Evolutionary conservation across 1,284 basidiomycete genomes (phyloP).

Genomic region (Anthracocystis setariae): DNA sequence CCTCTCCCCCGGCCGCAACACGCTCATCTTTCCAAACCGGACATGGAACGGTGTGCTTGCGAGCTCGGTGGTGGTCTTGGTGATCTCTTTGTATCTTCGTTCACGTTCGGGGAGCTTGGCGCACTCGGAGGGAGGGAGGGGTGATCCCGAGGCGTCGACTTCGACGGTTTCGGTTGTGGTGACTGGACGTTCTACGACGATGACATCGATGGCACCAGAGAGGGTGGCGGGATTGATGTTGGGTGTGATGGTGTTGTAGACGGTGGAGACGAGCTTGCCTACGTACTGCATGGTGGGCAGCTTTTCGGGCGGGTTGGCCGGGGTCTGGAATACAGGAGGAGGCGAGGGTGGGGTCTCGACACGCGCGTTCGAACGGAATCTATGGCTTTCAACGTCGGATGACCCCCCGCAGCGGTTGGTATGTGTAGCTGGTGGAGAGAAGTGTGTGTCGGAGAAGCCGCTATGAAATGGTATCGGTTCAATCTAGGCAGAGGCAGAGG

Average conservation of each 20-base stretch:
- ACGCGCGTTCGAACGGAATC: too few species aligned
- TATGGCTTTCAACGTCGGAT: too few species aligned
- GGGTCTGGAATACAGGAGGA: not conserved
- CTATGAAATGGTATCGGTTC: too few species aligned
- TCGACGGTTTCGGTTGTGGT: constrained; percentile 71
- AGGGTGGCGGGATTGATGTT: constrained; percentile 67
- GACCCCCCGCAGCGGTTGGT: too few species aligned
- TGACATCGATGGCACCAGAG: constrained; percentile 67
- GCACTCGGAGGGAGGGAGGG: constrained; percentile 17
- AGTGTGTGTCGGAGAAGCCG: not conserved
- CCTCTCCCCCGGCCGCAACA: constrained; percentile 91
- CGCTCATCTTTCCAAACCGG: constrained; percentile 96
- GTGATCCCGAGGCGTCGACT: constrained; percentile 32
- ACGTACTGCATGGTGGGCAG: constrained; percentile 64
- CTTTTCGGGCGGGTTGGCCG: not conserved
- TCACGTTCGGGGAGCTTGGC: constrained; percentile 23
- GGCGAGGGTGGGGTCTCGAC: not conserved
- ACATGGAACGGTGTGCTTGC: constrained; percentile 97
- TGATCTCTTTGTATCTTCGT: constrained; percentile 40
- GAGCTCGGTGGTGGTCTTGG: constrained; percentile 71
- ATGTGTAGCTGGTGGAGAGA: not conserved
- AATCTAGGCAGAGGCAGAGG: too few species aligned
- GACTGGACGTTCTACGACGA: constrained; percentile 70
- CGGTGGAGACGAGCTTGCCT: constrained; percentile 64
- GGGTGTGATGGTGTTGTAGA: constrained; percentile 68